Evolutionary conservation across 1,139 yeast species (phyloP), one percentile per base, ranked within the genome.

Genomic region (Magnusiomyces starmeri): DNA sequence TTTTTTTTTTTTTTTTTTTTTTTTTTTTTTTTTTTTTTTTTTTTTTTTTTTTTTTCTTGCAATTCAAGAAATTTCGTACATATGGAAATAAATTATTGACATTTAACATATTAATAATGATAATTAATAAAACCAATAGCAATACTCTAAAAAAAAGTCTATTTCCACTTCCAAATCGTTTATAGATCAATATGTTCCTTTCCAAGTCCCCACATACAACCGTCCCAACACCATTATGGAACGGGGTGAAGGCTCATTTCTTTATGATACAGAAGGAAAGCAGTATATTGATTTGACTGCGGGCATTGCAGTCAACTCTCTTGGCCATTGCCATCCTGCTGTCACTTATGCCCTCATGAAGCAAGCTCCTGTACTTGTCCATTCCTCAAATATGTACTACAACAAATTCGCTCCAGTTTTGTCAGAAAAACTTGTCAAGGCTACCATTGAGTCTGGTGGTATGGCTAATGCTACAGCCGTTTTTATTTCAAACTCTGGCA

Each of bases 301-400:
- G 1, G 98, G 98, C 49, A 89, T 92, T 60, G 97, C 98, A 1
- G 98, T 92, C 16, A 90, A 96, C n/a, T 83, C 86, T 1, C 73
- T 92, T 57, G 98, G 98, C 2, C 98, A 92, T 67, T 74, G 89
- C 32, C 78, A 92, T 62, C 81, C 82, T 4, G 83, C 81, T 57
- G 76, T 92, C 41, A 77, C 95, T 4, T 72, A 83, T 54, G 79
- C 92, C 56, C 67, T 89, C 55, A 68, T 72, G 53, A 83, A 84
- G 46, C 98, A 92, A 69, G 79, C 92, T 1, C 68, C 70, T 40
- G 81, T 83, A 12, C 73, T 92, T 58, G 75, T 89, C 54, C 98
- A 92, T 65, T 78, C 89, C 56, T 86, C 96, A 4, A 92, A 92
- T 64, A 73, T 92, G 58, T 90, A 82, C 71, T 83, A 86, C 68